These are phyloP conservation scores for Glarea lozoyensis DNA, from an alignment of 495 filamentous ascomycete species.

Conservation along the genomic window DNA sequence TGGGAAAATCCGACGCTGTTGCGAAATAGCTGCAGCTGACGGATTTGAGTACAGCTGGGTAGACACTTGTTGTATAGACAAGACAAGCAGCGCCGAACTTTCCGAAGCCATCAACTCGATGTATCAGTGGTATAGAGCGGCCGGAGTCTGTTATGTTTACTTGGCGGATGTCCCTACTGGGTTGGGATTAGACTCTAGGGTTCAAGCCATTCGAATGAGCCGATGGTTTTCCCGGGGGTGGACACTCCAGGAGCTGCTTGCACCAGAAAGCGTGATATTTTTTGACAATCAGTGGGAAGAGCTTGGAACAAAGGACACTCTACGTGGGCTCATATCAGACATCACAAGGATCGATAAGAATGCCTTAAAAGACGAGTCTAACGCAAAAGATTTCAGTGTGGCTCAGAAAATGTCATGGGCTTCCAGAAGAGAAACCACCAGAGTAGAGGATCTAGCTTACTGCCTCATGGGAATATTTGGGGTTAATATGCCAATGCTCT, in stretches of 20 bases:
- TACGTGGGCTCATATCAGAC: neutral
- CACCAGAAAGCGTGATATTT: conserved; percentile 11
- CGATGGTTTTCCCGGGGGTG: conserved; percentile 1
- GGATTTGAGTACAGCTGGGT: conserved; percentile 28
- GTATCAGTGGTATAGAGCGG: conserved; percentile 22
- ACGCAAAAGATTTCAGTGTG: neutral
- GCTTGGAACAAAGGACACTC: conserved; percentile 1
- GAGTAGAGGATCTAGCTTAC: conserved; percentile 20
- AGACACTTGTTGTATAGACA: conserved; percentile 35
- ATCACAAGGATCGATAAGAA: conserved; percentile 1
- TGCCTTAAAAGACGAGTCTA: neutral
- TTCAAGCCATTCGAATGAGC: neutral
- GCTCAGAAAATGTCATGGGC: conserved; percentile 21
- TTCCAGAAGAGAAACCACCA: conserved; percentile 15
- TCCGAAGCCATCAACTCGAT: conserved; percentile 33
- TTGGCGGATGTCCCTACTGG: conserved; percentile 3
- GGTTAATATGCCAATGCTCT: conserved; percentile 23
- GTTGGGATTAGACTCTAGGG: neutral
- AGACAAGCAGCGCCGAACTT: conserved; percentile 25
- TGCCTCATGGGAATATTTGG: conserved; percentile 21
- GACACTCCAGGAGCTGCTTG: conserved; percentile 16
- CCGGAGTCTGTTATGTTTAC: conserved; percentile 15
- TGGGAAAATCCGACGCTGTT: conserved; percentile 18
- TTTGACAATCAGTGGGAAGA: neutral
- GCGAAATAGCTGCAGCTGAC: conserved; percentile 12